Conservation (phyloP, 345 rosid species). For the Eucalyptus leucophloia region DNA sequence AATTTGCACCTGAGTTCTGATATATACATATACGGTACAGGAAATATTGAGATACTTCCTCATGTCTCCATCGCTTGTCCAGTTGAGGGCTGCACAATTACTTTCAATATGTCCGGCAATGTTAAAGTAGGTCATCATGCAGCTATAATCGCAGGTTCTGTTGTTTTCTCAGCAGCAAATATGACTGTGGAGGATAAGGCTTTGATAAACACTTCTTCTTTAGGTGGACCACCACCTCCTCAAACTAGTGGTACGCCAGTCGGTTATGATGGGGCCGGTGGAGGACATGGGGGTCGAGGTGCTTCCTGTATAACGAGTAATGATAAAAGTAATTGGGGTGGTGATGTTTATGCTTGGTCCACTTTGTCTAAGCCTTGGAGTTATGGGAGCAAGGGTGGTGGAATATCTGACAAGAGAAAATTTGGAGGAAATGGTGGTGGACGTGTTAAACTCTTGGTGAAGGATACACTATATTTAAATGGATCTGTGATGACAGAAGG, state of each 20-base stretch:
- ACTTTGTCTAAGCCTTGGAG: conserved; percentile 82
- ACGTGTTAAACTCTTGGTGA: conserved; percentile 47
- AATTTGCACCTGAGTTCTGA: conserved; percentile 53
- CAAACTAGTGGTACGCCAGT: conserved; percentile 93
- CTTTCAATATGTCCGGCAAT: conserved; percentile 65
- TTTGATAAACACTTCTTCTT: conserved; percentile 58
- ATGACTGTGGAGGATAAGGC: conserved; percentile 49
- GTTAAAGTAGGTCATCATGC: conserved; percentile 65
- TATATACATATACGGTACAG: conserved; percentile 48
- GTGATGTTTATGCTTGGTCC: conserved; percentile 93
- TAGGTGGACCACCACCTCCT: conserved; percentile 85
- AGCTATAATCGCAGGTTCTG: conserved; percentile 55
- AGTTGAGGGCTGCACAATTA: conserved; percentile 51
- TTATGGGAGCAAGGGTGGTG: conserved; percentile 88
- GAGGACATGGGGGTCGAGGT: conserved; percentile 98
- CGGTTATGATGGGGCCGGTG: conserved; percentile 87
- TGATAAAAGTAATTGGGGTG: conserved; percentile 71
- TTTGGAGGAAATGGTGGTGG: conserved; percentile 93
- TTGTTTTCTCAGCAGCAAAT: conserved; percentile 48
- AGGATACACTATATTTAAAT: conserved; percentile 58
- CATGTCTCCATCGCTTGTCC: conserved; percentile 61
- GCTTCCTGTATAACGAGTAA: conserved; percentile 72
- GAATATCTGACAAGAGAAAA: conserved; percentile 24
- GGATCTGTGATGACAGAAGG: conserved; percentile 78
- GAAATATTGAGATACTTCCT: conserved; percentile 68